Evolutionary conservation across 73 alveolate genomes (phyloP).

Genomic region (Uronychia setigera): DNA sequence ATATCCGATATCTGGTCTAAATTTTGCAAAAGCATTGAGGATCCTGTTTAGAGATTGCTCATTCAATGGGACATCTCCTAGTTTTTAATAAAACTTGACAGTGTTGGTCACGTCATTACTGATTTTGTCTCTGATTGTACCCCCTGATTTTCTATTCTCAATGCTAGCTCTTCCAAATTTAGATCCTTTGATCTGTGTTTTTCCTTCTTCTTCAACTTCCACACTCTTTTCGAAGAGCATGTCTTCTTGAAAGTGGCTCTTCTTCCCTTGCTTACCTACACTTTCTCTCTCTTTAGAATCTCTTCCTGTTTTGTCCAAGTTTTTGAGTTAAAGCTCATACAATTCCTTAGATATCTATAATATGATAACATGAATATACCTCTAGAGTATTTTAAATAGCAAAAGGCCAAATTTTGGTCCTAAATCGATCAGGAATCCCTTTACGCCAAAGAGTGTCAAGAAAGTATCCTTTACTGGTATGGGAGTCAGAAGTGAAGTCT

Average conservation of each 20-base stretch:
- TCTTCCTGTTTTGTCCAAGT: conserved; percentile 13
- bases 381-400: conserved; percentile 81
- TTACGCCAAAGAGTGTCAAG: conserved; percentile 79
- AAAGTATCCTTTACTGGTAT: conserved; percentile 22
- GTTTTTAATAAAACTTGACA: not conserved
- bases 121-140: not conserved
- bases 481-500: not conserved
- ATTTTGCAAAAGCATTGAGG: conserved; percentile 68
- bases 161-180: not conserved
- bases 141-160: not conserved
- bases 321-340: conserved; percentile 64
- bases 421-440: conserved; percentile 90
- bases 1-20: conserved; percentile 91
- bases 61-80: not conserved
- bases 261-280: conserved; percentile 32
- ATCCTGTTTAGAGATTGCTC: conserved; percentile 63
- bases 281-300: conserved; percentile 21
- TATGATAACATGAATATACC: too few relatives aligned
- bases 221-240: not conserved
- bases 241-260: conserved; percentile 19
- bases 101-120: not conserved
- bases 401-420: conserved; percentile 89
- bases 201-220: not conserved
- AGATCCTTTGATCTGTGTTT: too few relatives aligned
- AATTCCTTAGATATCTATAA: conserved; percentile 77